These are phyloP conservation scores for Discostella stelligeroides DNA, from an alignment of 108 stramenopile genomes.

Conservation along the genomic window DNA sequence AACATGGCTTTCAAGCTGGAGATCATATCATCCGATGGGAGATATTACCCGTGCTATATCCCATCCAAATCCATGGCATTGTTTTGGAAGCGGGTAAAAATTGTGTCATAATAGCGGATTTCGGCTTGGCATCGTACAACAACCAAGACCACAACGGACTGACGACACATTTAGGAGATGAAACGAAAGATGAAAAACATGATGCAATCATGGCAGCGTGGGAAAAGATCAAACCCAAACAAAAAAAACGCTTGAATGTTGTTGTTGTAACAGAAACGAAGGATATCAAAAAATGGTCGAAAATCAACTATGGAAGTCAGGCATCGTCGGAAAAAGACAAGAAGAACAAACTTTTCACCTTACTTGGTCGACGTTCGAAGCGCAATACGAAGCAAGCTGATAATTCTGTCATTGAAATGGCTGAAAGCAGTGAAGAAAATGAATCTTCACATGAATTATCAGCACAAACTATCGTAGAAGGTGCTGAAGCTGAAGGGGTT, in stretches of 20 bases:
- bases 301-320: constrained; percentile 49
- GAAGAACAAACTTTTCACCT: constrained; percentile 35
- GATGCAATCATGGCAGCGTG: constrained; percentile 47
- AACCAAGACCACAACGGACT: constrained; percentile 20
- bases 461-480: not conserved
- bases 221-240: constrained; percentile 56
- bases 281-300: constrained; percentile 56
- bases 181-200: constrained; percentile 29
- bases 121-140: constrained; percentile 48
- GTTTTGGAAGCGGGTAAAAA: constrained; percentile 50
- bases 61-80: constrained; percentile 59
- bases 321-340: constrained; percentile 29
- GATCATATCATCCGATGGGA: constrained; percentile 68
- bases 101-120: constrained; percentile 48
- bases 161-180: constrained; percentile 30
- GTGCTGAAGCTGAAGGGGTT: not conserved
- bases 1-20: constrained; percentile 56
- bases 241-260: constrained; percentile 55
- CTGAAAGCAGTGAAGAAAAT: constrained; percentile 1
- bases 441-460: not conserved
- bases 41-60: constrained; percentile 55
- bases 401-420: not conserved
- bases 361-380: constrained; percentile 11
- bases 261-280: constrained; percentile 52
- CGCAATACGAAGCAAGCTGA: constrained; percentile 13